Base-by-base conservation (phyloP, 2,329 filamentous ascomycete genomes). In the Diplodia sapinea region DNA sequence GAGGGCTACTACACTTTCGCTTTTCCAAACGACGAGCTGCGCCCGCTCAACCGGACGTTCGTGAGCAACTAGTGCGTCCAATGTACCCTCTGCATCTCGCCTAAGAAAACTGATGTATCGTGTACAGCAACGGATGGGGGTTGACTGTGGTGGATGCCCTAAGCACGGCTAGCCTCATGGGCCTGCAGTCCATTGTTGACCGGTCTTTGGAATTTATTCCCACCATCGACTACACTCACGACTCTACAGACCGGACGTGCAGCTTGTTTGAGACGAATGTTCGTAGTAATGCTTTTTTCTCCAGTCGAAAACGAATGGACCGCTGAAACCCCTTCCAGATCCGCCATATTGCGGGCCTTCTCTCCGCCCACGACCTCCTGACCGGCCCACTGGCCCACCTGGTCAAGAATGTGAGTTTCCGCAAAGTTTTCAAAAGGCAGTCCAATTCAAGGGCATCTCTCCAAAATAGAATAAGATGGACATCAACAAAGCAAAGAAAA, bases 121-220 rank as follows among this genome's bases (percentile, higher is more conserved):
- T 12, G 17, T 68, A 17, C 68, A 94, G 91, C 70, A 94, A 94
- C 74, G 89, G 88, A 64, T 96, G 93, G 93, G 93, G 92, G 29
- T 91, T 92, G 38, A 93, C 89, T 47, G 91, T 92, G 0, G 85
- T 95, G 15, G 93, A 96, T 76, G 91, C 91, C 1, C 82, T 96
- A 57, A 90, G 87, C 68, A 96, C 93, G 0, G 92, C 92, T 8
- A 82, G 94, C 59, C 79, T 96, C 31, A 94, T 96, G 91, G 84
- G 85, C 51, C 85, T 92, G 51, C 80, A 82, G 31, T 82, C 88
- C n/a, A 87, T 91, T 31, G 88, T 95, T 13, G 81, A 88, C 52
- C 82, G 88, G 65, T 93, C 96, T 70, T 78, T 96, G 26, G 82
- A 89, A 7, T 89, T 89, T 74, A 86, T 96, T 54, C 84, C 87